Evolutionary conservation across 176 grass and related monocot species (phyloP), one percentile per base, ranked within the genome.

Genomic region (Carex cristatella): DNA sequence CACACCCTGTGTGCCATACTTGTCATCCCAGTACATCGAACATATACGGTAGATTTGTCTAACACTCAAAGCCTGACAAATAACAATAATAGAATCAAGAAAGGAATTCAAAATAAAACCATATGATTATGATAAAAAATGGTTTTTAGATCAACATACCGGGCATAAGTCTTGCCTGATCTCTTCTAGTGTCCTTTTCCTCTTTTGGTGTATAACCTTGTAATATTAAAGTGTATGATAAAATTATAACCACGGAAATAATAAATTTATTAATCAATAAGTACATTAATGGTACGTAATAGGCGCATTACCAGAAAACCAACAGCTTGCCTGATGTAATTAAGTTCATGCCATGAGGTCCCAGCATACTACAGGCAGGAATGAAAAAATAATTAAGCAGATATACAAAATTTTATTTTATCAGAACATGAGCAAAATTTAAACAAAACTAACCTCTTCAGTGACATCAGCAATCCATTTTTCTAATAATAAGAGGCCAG

Each of bases 11-110:
- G 95, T 98, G 58, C 88, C 85, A 46, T 98, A 98, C 86, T 90
- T 95, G 77, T 98, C 95, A 85, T 98, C 95, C 95, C 95, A 98
- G 65, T 98, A 98, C 93, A 95, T 95, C n/a, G 93, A 93, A 84
- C 95, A 98, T 92, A 98, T 98, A 82, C 95, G 79, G 65, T 98
- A 98, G 69, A 98, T 98, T 89, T 98, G 95, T 37, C 91, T 84
- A 66, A 99, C 84, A 92, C 96, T 99, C 83, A 99, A 87, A 65
- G 88, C 88, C 96, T 99, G 81, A 19, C 63, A 46, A 74, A 87
- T 69, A 74, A 73, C 75, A 85, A 37, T 33, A 57, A 55, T 58
- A 12, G 11, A 67, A 87, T 69, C 42, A 56, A 14, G 33, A 82
- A 18, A 49, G 23, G 57, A 32, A 61, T 13, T 80, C 8, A 71